Evolutionary conservation across 2,329 filamentous ascomycete species (phyloP).

Genomic region (Aspergillus ibericus): DNA sequence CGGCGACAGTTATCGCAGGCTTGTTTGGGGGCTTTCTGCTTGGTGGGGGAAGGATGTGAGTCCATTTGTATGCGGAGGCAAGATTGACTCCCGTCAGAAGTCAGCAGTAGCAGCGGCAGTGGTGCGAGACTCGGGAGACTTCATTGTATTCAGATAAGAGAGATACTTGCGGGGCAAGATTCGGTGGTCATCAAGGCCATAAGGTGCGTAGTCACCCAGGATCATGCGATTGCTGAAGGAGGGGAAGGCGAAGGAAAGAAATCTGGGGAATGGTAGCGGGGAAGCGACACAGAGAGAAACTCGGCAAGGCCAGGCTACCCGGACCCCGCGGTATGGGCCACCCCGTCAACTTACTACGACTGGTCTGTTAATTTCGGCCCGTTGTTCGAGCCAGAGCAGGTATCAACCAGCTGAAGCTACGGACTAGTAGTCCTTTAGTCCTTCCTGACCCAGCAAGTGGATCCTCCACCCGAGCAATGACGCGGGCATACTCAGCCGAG

Average conservation of each 20-base stretch:
- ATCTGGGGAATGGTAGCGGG: slow-evolving; percentile 18
- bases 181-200: background rate
- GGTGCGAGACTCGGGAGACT: background rate
- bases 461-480: background rate
- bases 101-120: background rate
- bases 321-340: slow-evolving; percentile 9
- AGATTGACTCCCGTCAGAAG: background rate
- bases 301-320: slow-evolving; percentile 5
- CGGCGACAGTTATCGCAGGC: slow-evolving; percentile 45
- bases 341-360: background rate
- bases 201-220: background rate
- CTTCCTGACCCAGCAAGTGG: background rate
- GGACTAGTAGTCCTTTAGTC: background rate
- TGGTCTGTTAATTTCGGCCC: background rate
- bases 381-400: background rate
- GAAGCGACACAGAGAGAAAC: slow-evolving; percentile 8
- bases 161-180: background rate
- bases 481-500: background rate
- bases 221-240: background rate
- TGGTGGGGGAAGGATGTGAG: slow-evolving; percentile 15
- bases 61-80: slow-evolving; percentile 21
- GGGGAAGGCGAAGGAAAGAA: slow-evolving; percentile 5
- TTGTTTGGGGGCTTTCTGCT: slow-evolving; percentile 33
- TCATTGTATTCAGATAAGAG: slow-evolving; percentile 3
- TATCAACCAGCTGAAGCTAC: background rate